A percentile compares a stretch with the other conserved stretches of the same genome.
These are phyloP conservation scores for Plasmodium chabaudi DNA, from an alignment of 169 alveolate genomes.

Conservation along the genomic window DNA sequence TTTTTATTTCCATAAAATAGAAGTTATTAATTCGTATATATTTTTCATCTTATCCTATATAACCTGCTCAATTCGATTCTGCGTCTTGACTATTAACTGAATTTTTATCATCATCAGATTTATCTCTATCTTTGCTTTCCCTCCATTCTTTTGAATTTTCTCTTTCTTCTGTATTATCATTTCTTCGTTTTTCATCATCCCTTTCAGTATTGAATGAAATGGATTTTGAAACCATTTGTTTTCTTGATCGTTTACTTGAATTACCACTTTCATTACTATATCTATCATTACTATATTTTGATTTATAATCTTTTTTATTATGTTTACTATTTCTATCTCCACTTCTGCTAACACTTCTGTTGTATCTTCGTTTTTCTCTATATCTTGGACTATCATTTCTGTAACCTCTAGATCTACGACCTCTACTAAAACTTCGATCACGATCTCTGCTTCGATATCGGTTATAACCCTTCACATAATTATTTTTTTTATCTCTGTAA, in stretches of 20 bases:
- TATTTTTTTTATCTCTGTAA: slow-evolving; percentile 48
- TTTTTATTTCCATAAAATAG: too few species aligned
- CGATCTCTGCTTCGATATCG: slow-evolving; percentile 32
- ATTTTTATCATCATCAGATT: background rate
- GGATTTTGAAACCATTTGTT: slow-evolving; percentile 33
- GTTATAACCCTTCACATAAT: slow-evolving; percentile 25
- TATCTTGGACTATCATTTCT: slow-evolving; percentile 43
- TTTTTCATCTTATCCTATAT: too few species aligned
- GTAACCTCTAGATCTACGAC: slow-evolving; percentile 39
- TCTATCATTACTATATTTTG: slow-evolving; percentile 59
- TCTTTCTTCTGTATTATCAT: slow-evolving; percentile 34
- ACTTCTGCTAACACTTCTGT: slow-evolving; percentile 65
- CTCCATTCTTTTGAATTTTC: slow-evolving; percentile 66
- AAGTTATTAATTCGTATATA: too few species aligned
- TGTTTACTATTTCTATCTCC: slow-evolving; percentile 22
- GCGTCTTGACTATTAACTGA: slow-evolving; percentile 44
- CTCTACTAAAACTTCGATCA: slow-evolving; percentile 53
- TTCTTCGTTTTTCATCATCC: slow-evolving; percentile 50
- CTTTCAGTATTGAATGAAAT: slow-evolving; percentile 67
- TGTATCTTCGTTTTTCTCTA: slow-evolving; percentile 53
- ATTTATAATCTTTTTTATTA: slow-evolving; percentile 29
- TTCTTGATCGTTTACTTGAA: slow-evolving; percentile 59
- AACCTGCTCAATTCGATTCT: slow-evolving; percentile 5
- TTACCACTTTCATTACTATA: slow-evolving; percentile 69
- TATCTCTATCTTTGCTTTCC: slow-evolving; percentile 44